Conservation (phyloP, 169 alveolate species). For the Plasmodium relictum region DNA sequence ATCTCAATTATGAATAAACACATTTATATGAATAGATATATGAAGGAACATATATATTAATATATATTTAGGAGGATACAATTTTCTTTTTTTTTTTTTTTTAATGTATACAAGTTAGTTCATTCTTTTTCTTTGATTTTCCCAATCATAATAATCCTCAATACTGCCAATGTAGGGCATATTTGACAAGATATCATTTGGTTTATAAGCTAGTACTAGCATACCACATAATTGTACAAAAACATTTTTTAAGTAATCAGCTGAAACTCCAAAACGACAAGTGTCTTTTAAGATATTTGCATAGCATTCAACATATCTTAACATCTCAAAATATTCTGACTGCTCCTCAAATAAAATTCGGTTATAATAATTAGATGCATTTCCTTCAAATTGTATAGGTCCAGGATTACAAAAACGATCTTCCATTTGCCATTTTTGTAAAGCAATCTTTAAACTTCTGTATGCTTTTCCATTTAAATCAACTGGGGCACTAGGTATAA, state of each 20-base stretch:
- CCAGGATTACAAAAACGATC: slow-evolving; percentile 98
- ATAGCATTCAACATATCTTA: slow-evolving; percentile 91
- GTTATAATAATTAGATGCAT: slow-evolving; percentile 89
- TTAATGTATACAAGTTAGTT: not conserved
- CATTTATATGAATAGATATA: not conserved
- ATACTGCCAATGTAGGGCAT: slow-evolving; percentile 76
- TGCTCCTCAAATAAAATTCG: slow-evolving; percentile 91
- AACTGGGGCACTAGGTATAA: slow-evolving; percentile 94
- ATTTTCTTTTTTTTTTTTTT: not conserved
- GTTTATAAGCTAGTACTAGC: slow-evolving; percentile 81
- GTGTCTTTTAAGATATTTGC: slow-evolving; percentile 88
- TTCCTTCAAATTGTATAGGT: slow-evolving; percentile 96
- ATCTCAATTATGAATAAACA: not conserved
- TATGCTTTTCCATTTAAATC: slow-evolving; percentile 91
- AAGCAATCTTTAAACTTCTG: slow-evolving; percentile 87
- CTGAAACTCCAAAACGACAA: slow-evolving; percentile 93
- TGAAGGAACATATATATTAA: not conserved
- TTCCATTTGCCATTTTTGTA: slow-evolving; percentile 92
- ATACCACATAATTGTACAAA: slow-evolving; percentile 89
- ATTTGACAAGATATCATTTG: slow-evolving; percentile 79
- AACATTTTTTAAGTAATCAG: slow-evolving; percentile 89
- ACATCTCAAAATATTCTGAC: slow-evolving; percentile 92
- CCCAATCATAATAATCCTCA: slow-evolving; percentile 77
- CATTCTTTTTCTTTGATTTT: slow-evolving; percentile 64
- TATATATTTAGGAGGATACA: not conserved